A percentile compares a stretch with the other conserved stretches of the same genome.
Evolutionary conservation across 2,329 filamentous ascomycete genomes (phyloP).

Genomic region (Monilinia fructigena): DNA sequence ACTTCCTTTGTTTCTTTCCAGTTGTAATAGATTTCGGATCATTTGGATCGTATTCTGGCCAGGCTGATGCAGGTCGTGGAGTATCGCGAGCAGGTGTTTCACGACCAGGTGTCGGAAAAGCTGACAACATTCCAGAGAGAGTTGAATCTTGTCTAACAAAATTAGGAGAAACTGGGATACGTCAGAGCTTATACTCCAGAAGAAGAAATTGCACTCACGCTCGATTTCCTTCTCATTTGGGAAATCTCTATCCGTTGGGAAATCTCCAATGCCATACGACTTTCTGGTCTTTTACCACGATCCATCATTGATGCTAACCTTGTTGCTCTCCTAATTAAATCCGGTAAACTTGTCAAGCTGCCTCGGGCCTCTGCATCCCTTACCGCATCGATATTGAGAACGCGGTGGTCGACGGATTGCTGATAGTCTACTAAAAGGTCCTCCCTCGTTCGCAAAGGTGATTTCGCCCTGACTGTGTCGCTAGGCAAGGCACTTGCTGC

Average conservation of each 20-base stretch:
- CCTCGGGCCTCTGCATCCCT: conserved; percentile 78
- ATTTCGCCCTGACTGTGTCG: conserved; percentile 1
- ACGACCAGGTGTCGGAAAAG: conserved; percentile 62
- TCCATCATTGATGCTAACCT: conserved; percentile 85
- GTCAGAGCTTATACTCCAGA: conserved; percentile 2
- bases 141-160: conserved; percentile 36
- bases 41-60: conserved; percentile 41
- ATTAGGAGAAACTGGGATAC: neutral
- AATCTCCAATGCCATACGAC: conserved; percentile 55
- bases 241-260: conserved; percentile 43
- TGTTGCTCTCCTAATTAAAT: conserved; percentile 86
- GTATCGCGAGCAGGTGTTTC: conserved; percentile 44
- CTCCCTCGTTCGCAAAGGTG: conserved; percentile 9
- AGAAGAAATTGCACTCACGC: conserved; percentile 26
- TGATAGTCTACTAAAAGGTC: conserved; percentile 48
- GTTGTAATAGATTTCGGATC: conserved; percentile 2
- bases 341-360: conserved; percentile 87
- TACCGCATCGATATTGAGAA: conserved; percentile 77
- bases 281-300: conserved; percentile 66
- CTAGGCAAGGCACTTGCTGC: conserved; percentile 42
- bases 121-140: conserved; percentile 62
- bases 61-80: conserved; percentile 40
- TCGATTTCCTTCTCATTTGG: conserved; percentile 33
- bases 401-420: conserved; percentile 65
- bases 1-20: conserved; percentile 52